Evolutionary conservation across 2,329 filamentous ascomycete species (phyloP), one percentile per base, ranked within the genome.

Genomic region (Colletotrichum abscissum): DNA sequence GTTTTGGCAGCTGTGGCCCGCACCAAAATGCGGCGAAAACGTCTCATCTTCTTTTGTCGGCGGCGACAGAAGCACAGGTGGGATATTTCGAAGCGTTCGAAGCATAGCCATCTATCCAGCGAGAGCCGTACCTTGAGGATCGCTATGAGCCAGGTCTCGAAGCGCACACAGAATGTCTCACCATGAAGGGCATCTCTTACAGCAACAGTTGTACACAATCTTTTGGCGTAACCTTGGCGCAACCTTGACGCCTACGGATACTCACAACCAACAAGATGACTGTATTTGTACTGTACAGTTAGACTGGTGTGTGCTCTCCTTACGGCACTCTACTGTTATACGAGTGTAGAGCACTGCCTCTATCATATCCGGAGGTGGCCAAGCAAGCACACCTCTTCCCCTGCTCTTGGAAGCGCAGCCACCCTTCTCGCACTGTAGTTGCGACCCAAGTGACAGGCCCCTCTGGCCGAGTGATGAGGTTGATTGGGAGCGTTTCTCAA

Each of bases 381-480:
- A 19, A n/a, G 57, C 69, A 68, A 69, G 66, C 54, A 55, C 26
- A 54, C 63, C 57, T 54, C 42, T 22, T 58, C 22, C 54, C 54
- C 42, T 55, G 28, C 58, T 66, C 42, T 58, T 30, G n/a, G 59
- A 59, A 38, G 58, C 57, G n/a, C 58, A 30, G 22, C n/a, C 26
- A n/a, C 11, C 19, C 7, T 38, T 58, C 33, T 70, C 70, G 59
- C 55, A 70, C 70, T 73, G 70, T 70, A 62, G 28, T 22, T 54
- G 70, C 59, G 33, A 69, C 59, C 70, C 59, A 52, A 69, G n/a
- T 56, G 70, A 69, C 66, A 69, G 66, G 70, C 30, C 42, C 28
- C n/a, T 12, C 28, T 52, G 14, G 26, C 19, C 4, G 8, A 26
- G 14, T n/a, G 30, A 5, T 1, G 12, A 8, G 14, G 54, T 59